Base-by-base conservation (phyloP, 257 asterid species). In the Coffea eugenioides region DNA sequence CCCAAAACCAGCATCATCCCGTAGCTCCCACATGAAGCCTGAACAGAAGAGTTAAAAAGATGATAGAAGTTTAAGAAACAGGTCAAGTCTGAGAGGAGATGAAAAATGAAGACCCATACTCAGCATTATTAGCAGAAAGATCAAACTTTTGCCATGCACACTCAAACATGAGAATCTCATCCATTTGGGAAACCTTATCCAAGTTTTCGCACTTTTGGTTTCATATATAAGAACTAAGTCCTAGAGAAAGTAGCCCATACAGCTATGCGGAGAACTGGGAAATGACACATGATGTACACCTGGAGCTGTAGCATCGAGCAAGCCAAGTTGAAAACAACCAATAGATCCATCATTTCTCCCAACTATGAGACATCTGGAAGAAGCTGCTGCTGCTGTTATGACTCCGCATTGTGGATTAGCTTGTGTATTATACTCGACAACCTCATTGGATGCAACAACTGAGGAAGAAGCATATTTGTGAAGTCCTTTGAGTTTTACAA, bases 271-370 rank as follows among this genome's bases (percentile, higher is more conserved):
- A 13, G 65, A 75, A 71, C 71, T 78, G 71, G 46, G 76, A 51
- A 59, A 72, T 25, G 70, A 84, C 79, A 49, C 13, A 72, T 72
- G 45, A 23, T 79, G 67, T 49, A 81, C 80, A 95, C 99, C 99
- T 89, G 98, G 88, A 80, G 86, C 86, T 71, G 79, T 83, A 54
- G 92, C 89, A 79, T 90, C 94, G 80, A 89, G 88, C 71, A 52
- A 74, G 83, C 97, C 97, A 81, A 93, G 93, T 87, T 88, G 97
- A 84, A 86, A 87, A 83, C 87, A 88, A 74, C 91, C 82, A 87
- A 89, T 82, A 65, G 96, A 91, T 81, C 99, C 99, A 88, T 93
- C 97, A 80, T 83, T 87, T 84, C 97, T 91, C 86, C 98, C 98
- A 74, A 90, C 88, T 74, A 88, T 75, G 79, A 95, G 84, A 83